A percentile compares a stretch with the other conserved stretches of the same genome.
These are phyloP conservation scores for Claviceps paspali DNA, from an alignment of 2,329 filamentous ascomycete genomes.

Conservation along the genomic window DNA sequence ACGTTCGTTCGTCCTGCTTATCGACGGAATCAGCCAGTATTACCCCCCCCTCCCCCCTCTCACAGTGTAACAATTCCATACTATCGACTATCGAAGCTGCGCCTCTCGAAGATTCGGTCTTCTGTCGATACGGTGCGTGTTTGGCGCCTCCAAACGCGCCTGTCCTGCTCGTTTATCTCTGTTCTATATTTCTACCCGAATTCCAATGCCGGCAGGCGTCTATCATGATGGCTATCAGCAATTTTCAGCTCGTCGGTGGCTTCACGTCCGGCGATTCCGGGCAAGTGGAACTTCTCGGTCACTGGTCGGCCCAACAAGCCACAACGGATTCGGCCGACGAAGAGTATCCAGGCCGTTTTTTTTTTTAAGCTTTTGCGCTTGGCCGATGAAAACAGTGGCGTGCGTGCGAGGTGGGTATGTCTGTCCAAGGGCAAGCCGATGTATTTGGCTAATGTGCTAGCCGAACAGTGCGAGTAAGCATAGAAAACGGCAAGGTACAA, in stretches of 20 bases:
- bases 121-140: neutral
- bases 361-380: neutral
- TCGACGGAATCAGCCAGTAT: neutral
- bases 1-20: neutral
- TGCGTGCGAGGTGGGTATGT: neutral
- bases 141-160: neutral
- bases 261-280: constrained; percentile 6
- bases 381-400: neutral
- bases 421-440: neutral
- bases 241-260: neutral
- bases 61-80: neutral
- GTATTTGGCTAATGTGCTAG: neutral
- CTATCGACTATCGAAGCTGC: neutral
- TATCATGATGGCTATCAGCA: neutral
- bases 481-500: neutral
- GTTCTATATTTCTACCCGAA: no score
- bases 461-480: neutral
- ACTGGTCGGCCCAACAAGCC: constrained; percentile 7
- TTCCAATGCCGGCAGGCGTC: neutral
- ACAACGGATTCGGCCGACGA: neutral
- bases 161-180: neutral
- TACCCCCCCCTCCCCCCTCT: neutral
- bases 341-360: no score
- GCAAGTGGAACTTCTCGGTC: constrained; percentile 8
- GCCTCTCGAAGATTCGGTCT: neutral